Base-by-base conservation (phyloP, 176 grass and related monocot species). In the Cenchrus fungigraminus region DNA sequence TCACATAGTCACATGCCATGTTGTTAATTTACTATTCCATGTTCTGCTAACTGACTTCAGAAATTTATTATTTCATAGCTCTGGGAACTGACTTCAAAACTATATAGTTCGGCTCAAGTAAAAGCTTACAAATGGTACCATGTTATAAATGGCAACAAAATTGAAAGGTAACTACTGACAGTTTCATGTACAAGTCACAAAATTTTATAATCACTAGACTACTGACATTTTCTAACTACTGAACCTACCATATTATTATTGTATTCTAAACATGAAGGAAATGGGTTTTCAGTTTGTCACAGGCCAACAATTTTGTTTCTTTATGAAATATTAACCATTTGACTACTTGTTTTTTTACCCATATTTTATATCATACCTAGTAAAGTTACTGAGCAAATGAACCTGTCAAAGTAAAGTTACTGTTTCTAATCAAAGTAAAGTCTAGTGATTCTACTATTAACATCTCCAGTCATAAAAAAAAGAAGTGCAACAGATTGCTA, bases 251-350 rank as follows among this genome's bases (percentile, higher is more conserved):
- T 73, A 86, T 32, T 58, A 31, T 76, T 6, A 13, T 89, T 60
- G 46, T 65, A 8, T 77, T 72, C 65, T 77, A 40, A 12, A 54
- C 46, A 81, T 62, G 17, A 70, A 20, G 53, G 42, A 78, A 75
- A 61, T 29, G n/a, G 1, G 20, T 22, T 71, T 50, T 20, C 20
- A 5, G 19, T 51, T 49, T 78, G 37, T 73, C 15, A 71, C 13
- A 83, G 37, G 6, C 10, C 31, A 52, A 12, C 4, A 12, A 15
- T 29, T 63, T 63, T 71, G 52, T 77, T 54, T 56, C 1, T 82
- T 42, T 74, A 75, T 67, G 49, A 80, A 22, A 12, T 20, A 64
- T 71, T 71, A 50, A 2, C 62, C 9, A 60, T 83, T 88, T 61
- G 46, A 31, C 0, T 79, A 59, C 9, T 73, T 25, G 4, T 11